Evolutionary conservation across 176 grass and related monocot species (phyloP).

Genomic region (Ensete glaucum): DNA sequence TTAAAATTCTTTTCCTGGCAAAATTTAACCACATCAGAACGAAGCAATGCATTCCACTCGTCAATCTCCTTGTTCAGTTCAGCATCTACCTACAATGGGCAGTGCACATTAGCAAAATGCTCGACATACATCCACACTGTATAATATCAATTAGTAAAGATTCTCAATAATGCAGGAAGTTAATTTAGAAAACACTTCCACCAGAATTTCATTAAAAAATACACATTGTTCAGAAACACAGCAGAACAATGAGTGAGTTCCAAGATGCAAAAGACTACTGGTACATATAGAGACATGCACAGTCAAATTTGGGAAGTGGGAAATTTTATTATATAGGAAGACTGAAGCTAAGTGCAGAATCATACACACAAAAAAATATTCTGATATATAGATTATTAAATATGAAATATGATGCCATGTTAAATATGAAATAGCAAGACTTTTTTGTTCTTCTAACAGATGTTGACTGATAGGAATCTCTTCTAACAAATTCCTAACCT

Average conservation of each 20-base stretch:
- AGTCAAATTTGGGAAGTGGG: too few species aligned
- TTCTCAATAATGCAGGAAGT: not conserved
- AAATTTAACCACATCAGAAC: slow-evolving; percentile 70
- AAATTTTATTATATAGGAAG: too few species aligned
- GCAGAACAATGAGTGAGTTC: not conserved
- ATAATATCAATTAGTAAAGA: not conserved
- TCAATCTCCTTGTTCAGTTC: slow-evolving; percentile 73
- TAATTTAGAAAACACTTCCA: not conserved
- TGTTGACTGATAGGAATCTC: not conserved
- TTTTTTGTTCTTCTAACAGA: not conserved
- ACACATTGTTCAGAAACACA: not conserved
- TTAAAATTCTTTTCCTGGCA: slow-evolving; percentile 92
- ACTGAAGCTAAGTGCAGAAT: too few species aligned
- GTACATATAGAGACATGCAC: too few species aligned
- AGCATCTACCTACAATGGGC: slow-evolving; percentile 45
- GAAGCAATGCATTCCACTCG: slow-evolving; percentile 73
- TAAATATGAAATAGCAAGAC: not conserved
- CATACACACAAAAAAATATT: too few species aligned
- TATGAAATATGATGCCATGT: not conserved
- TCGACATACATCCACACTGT: not conserved
- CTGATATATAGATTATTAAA: too few species aligned
- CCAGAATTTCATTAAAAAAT: not conserved
- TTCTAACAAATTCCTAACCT: slow-evolving; percentile 38
- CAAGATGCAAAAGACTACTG: too few species aligned
- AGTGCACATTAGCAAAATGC: not conserved